phyloP scores from a whole-genome alignment of 2,329 filamentous ascomycete species.

The Sporothrix variecibatus region DNA sequence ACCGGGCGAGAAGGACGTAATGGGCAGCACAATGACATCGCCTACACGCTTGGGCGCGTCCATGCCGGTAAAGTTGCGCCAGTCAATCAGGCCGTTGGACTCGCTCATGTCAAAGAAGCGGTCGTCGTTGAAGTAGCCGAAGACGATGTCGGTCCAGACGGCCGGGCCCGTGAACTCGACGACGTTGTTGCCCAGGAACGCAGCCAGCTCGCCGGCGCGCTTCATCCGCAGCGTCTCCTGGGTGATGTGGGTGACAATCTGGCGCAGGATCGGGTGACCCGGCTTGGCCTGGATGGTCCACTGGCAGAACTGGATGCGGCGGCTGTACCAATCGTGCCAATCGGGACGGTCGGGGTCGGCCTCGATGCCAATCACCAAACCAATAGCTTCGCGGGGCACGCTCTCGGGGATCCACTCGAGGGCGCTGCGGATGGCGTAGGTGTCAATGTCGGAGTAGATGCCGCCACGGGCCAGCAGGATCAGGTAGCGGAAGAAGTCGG shows the following conservation, averaged over 20 bases:
- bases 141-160: constrained; percentile 89
- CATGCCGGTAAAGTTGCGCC: constrained; percentile 87
- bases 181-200: constrained; percentile 67
- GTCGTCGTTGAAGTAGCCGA: constrained; percentile 90
- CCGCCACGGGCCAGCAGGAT: constrained; percentile 63
- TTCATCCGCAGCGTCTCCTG: constrained; percentile 76
- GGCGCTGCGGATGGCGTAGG: constrained; percentile 77
- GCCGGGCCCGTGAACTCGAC: constrained; percentile 95
- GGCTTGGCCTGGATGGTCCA: constrained; percentile 98
- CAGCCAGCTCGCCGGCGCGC: constrained; percentile 63
- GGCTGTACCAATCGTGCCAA: constrained; percentile 94
- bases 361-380: constrained; percentile 91
- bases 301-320: constrained; percentile 96
- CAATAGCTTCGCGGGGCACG: constrained; percentile 75
- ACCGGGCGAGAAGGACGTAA: constrained; percentile 95
- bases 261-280: constrained; percentile 86
- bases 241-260: constrained; percentile 85
- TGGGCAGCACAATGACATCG: constrained; percentile 89
- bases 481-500: constrained; percentile 77
- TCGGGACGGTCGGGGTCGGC: constrained; percentile 91
- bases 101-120: constrained; percentile 80
- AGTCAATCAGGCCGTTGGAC: constrained; percentile 75
- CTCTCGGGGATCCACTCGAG: constrained; percentile 81
- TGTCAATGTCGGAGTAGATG: constrained; percentile 91
- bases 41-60: constrained; percentile 80